Evolutionary conservation across 2,329 filamentous ascomycete genomes (phyloP).

Genomic region (Dactylellina parvicollis): DNA sequence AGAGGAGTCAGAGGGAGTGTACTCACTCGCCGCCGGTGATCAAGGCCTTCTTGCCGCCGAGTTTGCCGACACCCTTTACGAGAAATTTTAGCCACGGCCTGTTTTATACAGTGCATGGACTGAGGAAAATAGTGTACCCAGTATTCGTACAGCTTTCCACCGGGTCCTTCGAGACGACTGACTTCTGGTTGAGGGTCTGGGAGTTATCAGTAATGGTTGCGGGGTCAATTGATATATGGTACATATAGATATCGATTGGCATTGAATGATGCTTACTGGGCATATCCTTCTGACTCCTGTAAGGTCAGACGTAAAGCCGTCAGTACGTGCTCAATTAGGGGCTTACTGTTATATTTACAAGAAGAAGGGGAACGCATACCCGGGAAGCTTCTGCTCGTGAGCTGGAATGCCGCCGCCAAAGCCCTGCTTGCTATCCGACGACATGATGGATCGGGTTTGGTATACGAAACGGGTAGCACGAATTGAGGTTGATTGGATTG

Average conservation of each 20-base stretch:
- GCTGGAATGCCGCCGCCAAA: conserved; percentile 32
- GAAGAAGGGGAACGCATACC: neutral
- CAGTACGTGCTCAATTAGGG: neutral
- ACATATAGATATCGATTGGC: neutral
- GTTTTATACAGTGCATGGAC: neutral
- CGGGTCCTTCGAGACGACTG: conserved; percentile 37
- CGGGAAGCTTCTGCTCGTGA: conserved; percentile 21
- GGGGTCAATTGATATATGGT: too few species aligned
- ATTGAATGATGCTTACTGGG: neutral
- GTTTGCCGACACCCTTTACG: conserved; percentile 64
- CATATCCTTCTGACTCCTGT: conserved; percentile 39
- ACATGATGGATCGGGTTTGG: conserved; percentile 7
- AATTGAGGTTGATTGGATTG: neutral
- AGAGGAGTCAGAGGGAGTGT: neutral
- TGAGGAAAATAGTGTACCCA: conserved; percentile 11
- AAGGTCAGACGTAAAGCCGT: neutral
- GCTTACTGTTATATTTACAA: neutral
- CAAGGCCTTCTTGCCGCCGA: conserved; percentile 66
- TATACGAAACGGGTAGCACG: neutral
- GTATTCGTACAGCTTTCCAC: conserved; percentile 39
- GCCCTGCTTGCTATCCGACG: conserved; percentile 10
- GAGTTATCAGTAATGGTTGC: neutral
- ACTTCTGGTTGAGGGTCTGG: conserved; percentile 37
- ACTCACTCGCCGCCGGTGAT: conserved; percentile 69
- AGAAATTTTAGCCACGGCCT: neutral